phyloP scores from a whole-genome alignment of 2,329 filamentous ascomycete genomes.

The Thelonectria blattea region DNA sequence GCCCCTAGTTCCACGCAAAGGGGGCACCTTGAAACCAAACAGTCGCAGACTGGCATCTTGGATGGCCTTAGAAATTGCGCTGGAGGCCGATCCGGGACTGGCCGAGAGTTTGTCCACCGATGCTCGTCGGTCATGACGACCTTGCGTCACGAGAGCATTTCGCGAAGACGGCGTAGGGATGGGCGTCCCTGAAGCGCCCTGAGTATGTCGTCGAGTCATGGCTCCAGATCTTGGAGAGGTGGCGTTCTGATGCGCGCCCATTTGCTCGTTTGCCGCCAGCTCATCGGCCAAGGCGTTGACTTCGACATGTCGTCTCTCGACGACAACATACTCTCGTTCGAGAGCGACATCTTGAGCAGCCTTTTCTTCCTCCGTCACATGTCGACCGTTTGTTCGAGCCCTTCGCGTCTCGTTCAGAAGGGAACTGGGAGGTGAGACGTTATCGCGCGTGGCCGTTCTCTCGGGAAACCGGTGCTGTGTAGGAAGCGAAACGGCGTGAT shows the following conservation, averaged over 20 bases:
- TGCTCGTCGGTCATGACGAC: conserved; percentile 75
- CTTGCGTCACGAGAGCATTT: conserved; percentile 75
- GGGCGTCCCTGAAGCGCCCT: conserved; percentile 70
- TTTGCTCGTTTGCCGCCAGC: conserved; percentile 79
- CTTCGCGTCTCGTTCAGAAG: conserved; percentile 44
- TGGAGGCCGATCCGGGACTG: conserved; percentile 75
- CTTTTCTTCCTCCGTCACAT: conserved; percentile 64
- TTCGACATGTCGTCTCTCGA: conserved; percentile 94
- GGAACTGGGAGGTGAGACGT: conserved; percentile 35
- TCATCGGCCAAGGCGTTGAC: conserved; percentile 98
- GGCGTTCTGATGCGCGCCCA: conserved; percentile 52
- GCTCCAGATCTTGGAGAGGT: conserved; percentile 63
- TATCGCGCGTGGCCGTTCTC: conserved; percentile 33
- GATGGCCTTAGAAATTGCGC: conserved; percentile 92
- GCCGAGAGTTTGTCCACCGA: conserved; percentile 85
- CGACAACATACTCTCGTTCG: conserved; percentile 92
- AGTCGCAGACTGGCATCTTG: conserved; percentile 85
- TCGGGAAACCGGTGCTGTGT: conserved; percentile 45
- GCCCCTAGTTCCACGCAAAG: conserved; percentile 67
- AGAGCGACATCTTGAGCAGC: conserved; percentile 87
- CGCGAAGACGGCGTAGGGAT: conserved; percentile 70
- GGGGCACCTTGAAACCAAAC: conserved; percentile 73
- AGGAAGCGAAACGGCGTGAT: conserved; percentile 58
- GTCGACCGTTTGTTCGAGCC: conserved; percentile 37
- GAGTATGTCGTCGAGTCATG: conserved; percentile 77